Percentiles rank a stretch among this genome's conserved stretches.
phyloP scores from a whole-genome alignment of 2,329 filamentous ascomycete species.

The Calonectria leucothoes region DNA sequence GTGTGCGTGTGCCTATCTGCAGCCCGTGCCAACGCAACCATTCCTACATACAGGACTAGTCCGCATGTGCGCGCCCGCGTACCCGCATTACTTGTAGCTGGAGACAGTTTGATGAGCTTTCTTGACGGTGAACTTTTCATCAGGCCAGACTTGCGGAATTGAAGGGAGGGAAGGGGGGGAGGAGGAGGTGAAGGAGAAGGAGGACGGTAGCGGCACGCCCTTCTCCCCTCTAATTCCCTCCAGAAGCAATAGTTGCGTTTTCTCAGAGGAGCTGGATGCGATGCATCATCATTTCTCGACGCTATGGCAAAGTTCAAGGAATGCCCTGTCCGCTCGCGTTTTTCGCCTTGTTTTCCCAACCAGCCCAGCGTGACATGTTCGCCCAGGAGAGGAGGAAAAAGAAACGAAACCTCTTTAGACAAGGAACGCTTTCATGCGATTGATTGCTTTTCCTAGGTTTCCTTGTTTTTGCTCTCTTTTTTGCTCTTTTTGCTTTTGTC shows the following conservation, averaged over 20 bases:
- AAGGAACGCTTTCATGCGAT: slow-evolving; percentile 3
- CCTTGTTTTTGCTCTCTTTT: not conserved
- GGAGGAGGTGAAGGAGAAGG: not conserved
- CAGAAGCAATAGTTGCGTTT: not conserved
- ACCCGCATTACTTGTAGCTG: not conserved
- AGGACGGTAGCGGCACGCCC: not conserved
- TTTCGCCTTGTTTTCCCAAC: slow-evolving; percentile 10
- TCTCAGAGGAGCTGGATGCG: not conserved
- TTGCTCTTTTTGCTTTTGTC: not conserved
- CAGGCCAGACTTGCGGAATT: slow-evolving; percentile 16
- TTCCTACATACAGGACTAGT: slow-evolving; percentile 14
- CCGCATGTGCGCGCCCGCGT: slow-evolving; percentile 2
- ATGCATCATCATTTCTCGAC: slow-evolving; percentile 11
- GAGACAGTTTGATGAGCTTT: not conserved
- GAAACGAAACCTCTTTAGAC: not conserved
- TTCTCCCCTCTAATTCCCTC: not conserved
- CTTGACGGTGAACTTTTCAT: slow-evolving; percentile 9
- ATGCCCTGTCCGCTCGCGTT: not conserved
- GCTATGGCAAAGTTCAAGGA: slow-evolving; percentile 7
- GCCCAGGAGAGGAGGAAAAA: not conserved
- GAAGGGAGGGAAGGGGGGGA: not conserved
- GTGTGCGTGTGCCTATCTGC: slow-evolving; percentile 18
- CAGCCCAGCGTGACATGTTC: not conserved
- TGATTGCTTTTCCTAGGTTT: slow-evolving; percentile 10
- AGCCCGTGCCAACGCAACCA: slow-evolving; percentile 22